A percentile compares a stretch with the other conserved stretches of the same genome.
phyloP scores from a whole-genome alignment of 257 asterid genomes.

The Euphrasia confusa region DNA sequence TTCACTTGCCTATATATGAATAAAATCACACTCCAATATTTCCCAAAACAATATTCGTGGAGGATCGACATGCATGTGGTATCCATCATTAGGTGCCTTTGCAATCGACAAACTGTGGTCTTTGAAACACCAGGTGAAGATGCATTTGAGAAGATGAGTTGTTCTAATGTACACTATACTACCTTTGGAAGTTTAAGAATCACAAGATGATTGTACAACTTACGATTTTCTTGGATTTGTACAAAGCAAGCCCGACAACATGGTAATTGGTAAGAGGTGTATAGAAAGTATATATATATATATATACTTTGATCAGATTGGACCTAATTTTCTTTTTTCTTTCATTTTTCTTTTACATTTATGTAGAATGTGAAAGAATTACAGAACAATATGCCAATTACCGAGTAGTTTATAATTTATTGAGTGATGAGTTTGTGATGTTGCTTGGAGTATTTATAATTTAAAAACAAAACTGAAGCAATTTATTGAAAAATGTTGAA shows the following conservation, averaged over 20 bases:
- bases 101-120: slow-evolving; percentile 21
- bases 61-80: neutral
- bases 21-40: too few species aligned
- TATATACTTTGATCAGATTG: neutral
- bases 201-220: neutral
- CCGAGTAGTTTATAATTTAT: neutral
- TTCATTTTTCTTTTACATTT: neutral
- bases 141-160: slow-evolving; percentile 20
- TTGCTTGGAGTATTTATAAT: too few species aligned
- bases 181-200: slow-evolving; percentile 10
- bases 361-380: neutral
- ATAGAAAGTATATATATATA: slow-evolving; percentile 14
- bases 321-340: neutral
- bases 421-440: too few species aligned
- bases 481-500: too few species aligned
- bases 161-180: slow-evolving; percentile 24
- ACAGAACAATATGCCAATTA: neutral
- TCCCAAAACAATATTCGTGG: too few species aligned
- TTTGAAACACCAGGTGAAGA: slow-evolving; percentile 1
- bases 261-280: slow-evolving; percentile 22
- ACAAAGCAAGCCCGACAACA: slow-evolving; percentile 19
- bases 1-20: slow-evolving; percentile 84
- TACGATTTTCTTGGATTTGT: slow-evolving; percentile 19
- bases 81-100: neutral
- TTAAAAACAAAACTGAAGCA: too few species aligned